Evolutionary conservation across 352 stramenopile species (phyloP), one percentile per base, ranked within the genome.

Genomic region (Phytopythium cucurbitacearum): DNA sequence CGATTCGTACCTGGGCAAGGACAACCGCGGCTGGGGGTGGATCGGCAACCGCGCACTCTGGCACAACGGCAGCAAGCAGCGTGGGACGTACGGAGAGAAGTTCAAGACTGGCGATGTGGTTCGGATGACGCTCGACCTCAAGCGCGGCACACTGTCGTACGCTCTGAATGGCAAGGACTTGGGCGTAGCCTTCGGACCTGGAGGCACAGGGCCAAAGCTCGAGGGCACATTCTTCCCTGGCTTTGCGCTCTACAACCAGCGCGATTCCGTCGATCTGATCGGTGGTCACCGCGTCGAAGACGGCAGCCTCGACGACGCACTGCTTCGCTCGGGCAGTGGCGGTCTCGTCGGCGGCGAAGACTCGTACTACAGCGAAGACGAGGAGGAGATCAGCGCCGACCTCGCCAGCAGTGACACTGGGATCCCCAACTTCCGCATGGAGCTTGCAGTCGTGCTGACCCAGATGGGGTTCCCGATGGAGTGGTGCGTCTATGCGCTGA

Each of bases 41-140:
- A 96, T 96, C 40, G 87, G 87, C 11, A 95, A 96, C 54, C 83
- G 85, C 34, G 87, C 85, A 21, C 66, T 95, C 5, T 96, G 87
- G 86, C 85, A 96, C 62, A 95, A 95, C 52, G 87, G 87, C 0
- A 93, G 81, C 62, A 96, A 96, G 60, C 85, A 95, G 54, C 82
- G 87, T 11, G 85, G 84, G 7, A 94, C 87, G 10, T 96, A 96
- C 49, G 87, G 87, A 6, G 85, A 95, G 45, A 94, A 96, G 57
- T 96, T 96, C 56, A 95, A 95, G 53, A 94, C 82, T 0, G 86
- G 86, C 6, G 80, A 95, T 48, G 60, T 94, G 33, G 77, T 95
- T 7, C 77, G 78, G 16, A 76, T 96, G 48, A 93, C 83, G 6
- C 57, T 96, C 15, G 84, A 96, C 48, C 60, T 96, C 33, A 78